A percentile compares a stretch with the other conserved stretches of the same genome.
Evolutionary conservation across 768 basidiomycete species (phyloP).

Genomic region (Brasilioporus rufonigricans): DNA sequence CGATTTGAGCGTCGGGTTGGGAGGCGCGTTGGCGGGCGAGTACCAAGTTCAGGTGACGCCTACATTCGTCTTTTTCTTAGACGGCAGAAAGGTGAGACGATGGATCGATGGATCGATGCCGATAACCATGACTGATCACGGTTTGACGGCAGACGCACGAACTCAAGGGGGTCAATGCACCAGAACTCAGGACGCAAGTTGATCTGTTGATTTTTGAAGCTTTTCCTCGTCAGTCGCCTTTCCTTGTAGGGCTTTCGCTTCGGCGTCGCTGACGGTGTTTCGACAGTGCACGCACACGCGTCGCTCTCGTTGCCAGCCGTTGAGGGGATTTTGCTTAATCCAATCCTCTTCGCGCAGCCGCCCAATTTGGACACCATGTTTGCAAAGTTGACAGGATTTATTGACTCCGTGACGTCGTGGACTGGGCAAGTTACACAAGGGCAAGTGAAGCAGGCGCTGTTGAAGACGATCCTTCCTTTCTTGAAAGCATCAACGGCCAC

Average conservation of each 20-base stretch:
- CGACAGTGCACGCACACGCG: constrained; percentile 72
- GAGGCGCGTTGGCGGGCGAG: constrained; percentile 54
- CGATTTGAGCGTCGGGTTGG: constrained; percentile 72
- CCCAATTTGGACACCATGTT: constrained; percentile 66
- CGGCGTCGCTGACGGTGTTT: background rate
- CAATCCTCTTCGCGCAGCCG: constrained; percentile 73
- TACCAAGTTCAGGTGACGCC: constrained; percentile 77
- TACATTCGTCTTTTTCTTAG: constrained; percentile 85
- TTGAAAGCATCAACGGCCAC: constrained; percentile 53
- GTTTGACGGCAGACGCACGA: constrained; percentile 53
- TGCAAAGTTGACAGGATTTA: constrained; percentile 59
- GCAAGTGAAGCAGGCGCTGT: constrained; percentile 51
- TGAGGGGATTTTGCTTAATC: constrained; percentile 61
- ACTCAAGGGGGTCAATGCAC: constrained; percentile 66
- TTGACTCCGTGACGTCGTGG: constrained; percentile 47
- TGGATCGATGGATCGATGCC: background rate
- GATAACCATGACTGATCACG: background rate
- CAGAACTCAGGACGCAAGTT: constrained; percentile 69
- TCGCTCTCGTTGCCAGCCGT: constrained; percentile 57
- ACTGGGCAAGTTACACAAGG: constrained; percentile 27
- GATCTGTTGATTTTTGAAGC: constrained; percentile 73
- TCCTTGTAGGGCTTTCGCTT: background rate
- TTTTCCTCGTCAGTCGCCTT: constrained; percentile 65
- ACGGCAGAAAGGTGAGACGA: constrained; percentile 62
- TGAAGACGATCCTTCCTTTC: constrained; percentile 53